These are phyloP conservation scores for Endothia cerciana DNA, from an alignment of 2,329 filamentous ascomycete species.

Conservation along the genomic window DNA sequence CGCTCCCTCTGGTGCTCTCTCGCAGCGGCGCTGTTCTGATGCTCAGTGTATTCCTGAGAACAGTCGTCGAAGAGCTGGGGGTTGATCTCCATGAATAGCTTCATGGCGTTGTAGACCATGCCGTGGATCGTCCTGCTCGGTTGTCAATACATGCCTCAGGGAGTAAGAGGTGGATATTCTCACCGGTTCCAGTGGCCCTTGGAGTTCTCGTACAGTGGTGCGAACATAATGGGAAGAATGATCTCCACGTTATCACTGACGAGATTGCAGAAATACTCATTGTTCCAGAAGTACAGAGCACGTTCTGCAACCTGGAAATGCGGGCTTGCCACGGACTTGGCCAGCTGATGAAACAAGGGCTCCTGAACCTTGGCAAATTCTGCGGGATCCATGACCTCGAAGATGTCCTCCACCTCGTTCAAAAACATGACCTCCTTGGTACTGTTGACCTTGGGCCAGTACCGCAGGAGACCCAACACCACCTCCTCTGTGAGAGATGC, in stretches of 20 bases:
- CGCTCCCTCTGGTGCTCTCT: conserved; percentile 80
- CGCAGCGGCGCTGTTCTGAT: conserved; percentile 88
- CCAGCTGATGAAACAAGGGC: conserved; percentile 93
- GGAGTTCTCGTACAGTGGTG: conserved; percentile 95
- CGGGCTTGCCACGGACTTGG: conserved; percentile 96
- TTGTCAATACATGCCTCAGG: conserved; percentile 10
- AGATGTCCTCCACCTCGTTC: conserved; percentile 99
- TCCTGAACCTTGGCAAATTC: conserved; percentile 99
- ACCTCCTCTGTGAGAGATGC: conserved; percentile 97
- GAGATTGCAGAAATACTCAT: conserved; percentile 99
- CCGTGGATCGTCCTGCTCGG: conserved; percentile 86
- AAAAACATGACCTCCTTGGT: conserved; percentile 99
- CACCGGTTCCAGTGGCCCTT: conserved; percentile 99
- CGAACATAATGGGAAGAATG: conserved; percentile 99
- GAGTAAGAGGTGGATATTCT: conserved; percentile 35
- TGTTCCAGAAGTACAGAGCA: conserved; percentile 99
- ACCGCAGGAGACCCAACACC: conserved; percentile 89
- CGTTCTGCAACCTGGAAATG: conserved; percentile 99
- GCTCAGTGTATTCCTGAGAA: conserved; percentile 96
- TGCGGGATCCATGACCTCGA: conserved; percentile 98
- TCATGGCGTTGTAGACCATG: conserved; percentile 99
- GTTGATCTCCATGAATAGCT: conserved; percentile 99
- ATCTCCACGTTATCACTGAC: conserved; percentile 99
- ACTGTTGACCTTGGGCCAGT: conserved; percentile 99
- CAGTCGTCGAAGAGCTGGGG: conserved; percentile 98